Conservation (phyloP, 257 asterid genomes). For the Primulina huaijiensis region DNA sequence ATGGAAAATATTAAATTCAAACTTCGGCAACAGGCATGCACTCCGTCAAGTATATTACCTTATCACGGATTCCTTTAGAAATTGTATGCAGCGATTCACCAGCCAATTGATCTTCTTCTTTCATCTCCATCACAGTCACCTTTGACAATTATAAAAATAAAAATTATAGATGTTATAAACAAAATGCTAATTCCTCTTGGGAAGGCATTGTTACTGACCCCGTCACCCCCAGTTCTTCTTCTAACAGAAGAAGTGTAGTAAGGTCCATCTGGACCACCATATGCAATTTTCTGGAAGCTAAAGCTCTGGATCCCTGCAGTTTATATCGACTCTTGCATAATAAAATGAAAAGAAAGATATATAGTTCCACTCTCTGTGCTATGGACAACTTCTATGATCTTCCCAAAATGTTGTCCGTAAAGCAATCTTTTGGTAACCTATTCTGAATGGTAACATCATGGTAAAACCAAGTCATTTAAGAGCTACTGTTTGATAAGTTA, state of each 20-base stretch:
- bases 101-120: slow-evolving; percentile 59
- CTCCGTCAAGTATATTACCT: slow-evolving; percentile 44
- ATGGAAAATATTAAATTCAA: neutral
- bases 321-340: slow-evolving; percentile 18
- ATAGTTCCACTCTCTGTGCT: neutral
- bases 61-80: slow-evolving; percentile 67
- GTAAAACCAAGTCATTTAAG: neutral
- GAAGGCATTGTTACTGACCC: slow-evolving; percentile 45
- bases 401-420: neutral
- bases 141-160: slow-evolving; percentile 17
- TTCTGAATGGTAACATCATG: neutral
- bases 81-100: slow-evolving; percentile 73
- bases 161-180: neutral
- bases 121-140: slow-evolving; percentile 71
- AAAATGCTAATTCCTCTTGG: neutral
- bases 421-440: neutral
- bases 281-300: slow-evolving; percentile 55
- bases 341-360: slow-evolving; percentile 2
- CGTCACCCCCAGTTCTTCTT: slow-evolving; percentile 63
- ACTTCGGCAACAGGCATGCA: neutral
- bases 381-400: neutral
- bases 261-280: slow-evolving; percentile 62
- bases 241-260: slow-evolving; percentile 61
- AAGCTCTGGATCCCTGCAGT: slow-evolving; percentile 44
- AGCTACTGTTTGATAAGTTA: neutral